Base-by-base conservation (phyloP, 805 yeast genomes). In the Starmerella sp. region DNA sequence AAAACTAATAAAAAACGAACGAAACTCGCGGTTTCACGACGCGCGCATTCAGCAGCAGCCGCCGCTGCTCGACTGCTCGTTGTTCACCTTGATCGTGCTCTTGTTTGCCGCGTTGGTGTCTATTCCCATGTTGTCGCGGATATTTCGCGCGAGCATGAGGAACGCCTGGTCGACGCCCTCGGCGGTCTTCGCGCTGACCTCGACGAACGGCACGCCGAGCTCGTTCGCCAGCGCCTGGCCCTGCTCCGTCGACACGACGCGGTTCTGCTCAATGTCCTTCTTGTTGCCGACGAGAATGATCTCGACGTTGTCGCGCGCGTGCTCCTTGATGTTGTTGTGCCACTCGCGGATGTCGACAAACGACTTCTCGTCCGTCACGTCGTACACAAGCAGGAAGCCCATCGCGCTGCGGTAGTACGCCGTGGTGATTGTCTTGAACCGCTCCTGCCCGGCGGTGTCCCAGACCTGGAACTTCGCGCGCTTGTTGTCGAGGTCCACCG, bases 371-470 rank as follows among this genome's bases (percentile, higher is more conserved):
- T 93, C 97, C 52, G 97, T 89, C 50, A 93, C 97, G 69, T 93
- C 98, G 71, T 93, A 93, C 49, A 91, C 97, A 62, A 93, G 85
- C 66, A 93, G 83, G 69, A 93, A 91, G 59, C 98, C 98, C 75
- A 93, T 96, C 15, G 97, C 97, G 51, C 97, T 97, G 74, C 98
- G 85, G 76, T 93, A 93, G 74, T 93, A 93, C 14, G 97, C 91
- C 4, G 97, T 88, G 15, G 98, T 91, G 74, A 91, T 93, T 51
- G 97, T 93, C 77, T 96, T 83, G 76, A 91, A 91, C 64, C 97
- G 78, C 73, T 91, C 98, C 76, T 91, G 98, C 51, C 98, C 98
- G 17, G 98, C 98, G 56, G 98, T 91, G 70, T 91, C 98, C 98
- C 98, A 91, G 45, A 91, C 86, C 71, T 93, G 98, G 68, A 91